Conservation (phyloP, 495 filamentous ascomycete genomes). For the Achaetomiella virescens region DNA sequence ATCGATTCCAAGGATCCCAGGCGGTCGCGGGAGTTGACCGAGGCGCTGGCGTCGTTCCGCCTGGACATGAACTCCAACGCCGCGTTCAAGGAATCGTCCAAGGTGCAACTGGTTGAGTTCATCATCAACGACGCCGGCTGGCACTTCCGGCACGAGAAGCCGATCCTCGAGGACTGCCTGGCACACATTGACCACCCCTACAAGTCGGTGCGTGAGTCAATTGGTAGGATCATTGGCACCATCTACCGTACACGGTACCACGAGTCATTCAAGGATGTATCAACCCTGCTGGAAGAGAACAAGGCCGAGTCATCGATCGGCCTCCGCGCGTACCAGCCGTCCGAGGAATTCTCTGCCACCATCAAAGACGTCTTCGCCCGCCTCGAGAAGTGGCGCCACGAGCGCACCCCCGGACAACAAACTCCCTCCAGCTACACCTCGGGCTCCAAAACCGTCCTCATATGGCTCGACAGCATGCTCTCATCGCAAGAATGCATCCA, state of each 20-base stretch:
- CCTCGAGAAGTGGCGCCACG: constrained; percentile 80
- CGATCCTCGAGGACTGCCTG: constrained; percentile 84
- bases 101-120: constrained; percentile 86
- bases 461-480: constrained; percentile 90
- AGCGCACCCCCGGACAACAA: constrained; percentile 82
- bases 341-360: constrained; percentile 63
- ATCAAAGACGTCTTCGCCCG: constrained; percentile 71
- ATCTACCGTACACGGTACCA: constrained; percentile 88
- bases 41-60: constrained; percentile 76
- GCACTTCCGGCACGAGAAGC: constrained; percentile 90
- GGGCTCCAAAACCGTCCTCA: constrained; percentile 88
- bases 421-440: constrained; percentile 92
- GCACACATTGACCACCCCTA: constrained; percentile 94
- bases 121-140: constrained; percentile 83
- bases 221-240: constrained; percentile 79
- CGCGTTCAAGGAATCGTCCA: constrained; percentile 97
- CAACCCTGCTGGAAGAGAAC: constrained; percentile 68
- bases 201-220: constrained; percentile 90
- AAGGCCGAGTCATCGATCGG: constrained; percentile 76
- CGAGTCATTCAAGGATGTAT: constrained; percentile 78
- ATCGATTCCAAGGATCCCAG: constrained; percentile 75
- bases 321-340: constrained; percentile 72
- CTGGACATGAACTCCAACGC: constrained; percentile 94
- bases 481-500: constrained; percentile 90
- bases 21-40: constrained; percentile 76